Evolutionary conservation across 2,329 filamentous ascomycete genomes (phyloP), one percentile per base, ranked within the genome.

Genomic region (Pseudocercospora cruenta): DNA sequence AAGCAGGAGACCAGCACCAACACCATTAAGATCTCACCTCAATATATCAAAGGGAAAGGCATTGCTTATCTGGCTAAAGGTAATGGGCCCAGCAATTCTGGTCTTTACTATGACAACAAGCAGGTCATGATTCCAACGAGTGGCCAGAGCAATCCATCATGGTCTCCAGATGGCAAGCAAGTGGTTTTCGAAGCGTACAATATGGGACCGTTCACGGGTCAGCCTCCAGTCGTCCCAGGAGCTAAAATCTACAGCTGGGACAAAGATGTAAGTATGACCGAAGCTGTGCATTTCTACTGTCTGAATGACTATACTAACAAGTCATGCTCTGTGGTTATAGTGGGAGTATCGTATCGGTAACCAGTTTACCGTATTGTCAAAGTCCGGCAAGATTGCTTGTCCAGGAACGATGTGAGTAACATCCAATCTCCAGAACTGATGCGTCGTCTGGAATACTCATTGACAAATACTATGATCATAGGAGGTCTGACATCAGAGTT

Each of bases 161-260:
- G 63, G 63, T 65, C 63, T 33, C 47, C 63, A 2, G 58, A 65
- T 26, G 63, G 63, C 1, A 61, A 54, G 39, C 39, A 31, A 6
- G 10, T 65, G 58, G 63, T 65, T 10, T 59, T 28, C 19, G 57
- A 59, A 43, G 31, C 43, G 7, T 22, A 19, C 6, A 45, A 45
- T 45, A 45, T 45, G 39, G 39, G 39, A 7, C 39, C 39, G 7
- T 45, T 45, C 9, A 45, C 8, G 14, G 39, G 14, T 9, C 39
- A 4, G 19, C 8, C 39, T 19, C 4, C 39, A 16, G 39, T 45
- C 4, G 39, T 10, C n/a, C 39, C 39, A 4, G 39, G 39, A 16
- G 39, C 19, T 19, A 45, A 45, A 12, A 45, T 45, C 9, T 45
- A 45, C 8, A 45, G 39, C 39, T 45, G 39, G 39, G 14, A 45